phyloP scores from a whole-genome alignment of 2,329 filamentous ascomycete species.

The Samsoniella hepiali region DNA sequence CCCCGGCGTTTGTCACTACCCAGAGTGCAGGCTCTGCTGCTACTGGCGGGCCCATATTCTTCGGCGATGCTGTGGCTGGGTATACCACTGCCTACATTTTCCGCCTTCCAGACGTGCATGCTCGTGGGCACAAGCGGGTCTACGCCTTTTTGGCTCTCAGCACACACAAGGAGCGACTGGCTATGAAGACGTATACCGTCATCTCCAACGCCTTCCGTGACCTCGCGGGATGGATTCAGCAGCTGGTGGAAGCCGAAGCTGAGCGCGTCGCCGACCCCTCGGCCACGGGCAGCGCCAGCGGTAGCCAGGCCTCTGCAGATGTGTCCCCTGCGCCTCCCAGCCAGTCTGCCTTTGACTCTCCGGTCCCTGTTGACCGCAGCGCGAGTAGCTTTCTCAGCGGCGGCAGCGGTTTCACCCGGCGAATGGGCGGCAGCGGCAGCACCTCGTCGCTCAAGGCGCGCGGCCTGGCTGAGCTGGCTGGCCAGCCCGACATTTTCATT shows the following conservation, averaged over 20 bases:
- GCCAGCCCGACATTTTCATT: constrained; percentile 65
- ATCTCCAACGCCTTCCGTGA: constrained; percentile 62
- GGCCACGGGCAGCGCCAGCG: constrained; percentile 37
- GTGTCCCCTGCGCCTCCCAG: constrained; percentile 25
- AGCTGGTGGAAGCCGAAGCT: constrained; percentile 60
- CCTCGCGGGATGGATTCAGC: constrained; percentile 63
- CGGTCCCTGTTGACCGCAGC: constrained; percentile 35
- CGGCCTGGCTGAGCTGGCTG: constrained; percentile 63
- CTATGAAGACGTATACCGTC: constrained; percentile 64
- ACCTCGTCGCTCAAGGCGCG: constrained; percentile 56
- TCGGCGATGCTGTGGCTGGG: constrained; percentile 61
- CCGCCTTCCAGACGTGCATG: constrained; percentile 64
- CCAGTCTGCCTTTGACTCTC: constrained; percentile 30
- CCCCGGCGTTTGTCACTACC: constrained; percentile 52
- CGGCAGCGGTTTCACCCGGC: constrained; percentile 54
- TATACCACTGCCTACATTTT: constrained; percentile 71
- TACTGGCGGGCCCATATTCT: constrained; percentile 65
- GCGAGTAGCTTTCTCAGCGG: constrained; percentile 56
- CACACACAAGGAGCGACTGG: constrained; percentile 61
- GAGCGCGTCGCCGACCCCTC: constrained; percentile 50
- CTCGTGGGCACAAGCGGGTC: constrained; percentile 64
- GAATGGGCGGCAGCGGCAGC: constrained; percentile 55
- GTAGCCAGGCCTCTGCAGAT: constrained; percentile 29
- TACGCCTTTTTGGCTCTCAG: constrained; percentile 65
- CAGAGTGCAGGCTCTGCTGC: constrained; percentile 52